phyloP scores from a whole-genome alignment of 106 monocot genomes.

The Phalaenopsis aphrodite region DNA sequence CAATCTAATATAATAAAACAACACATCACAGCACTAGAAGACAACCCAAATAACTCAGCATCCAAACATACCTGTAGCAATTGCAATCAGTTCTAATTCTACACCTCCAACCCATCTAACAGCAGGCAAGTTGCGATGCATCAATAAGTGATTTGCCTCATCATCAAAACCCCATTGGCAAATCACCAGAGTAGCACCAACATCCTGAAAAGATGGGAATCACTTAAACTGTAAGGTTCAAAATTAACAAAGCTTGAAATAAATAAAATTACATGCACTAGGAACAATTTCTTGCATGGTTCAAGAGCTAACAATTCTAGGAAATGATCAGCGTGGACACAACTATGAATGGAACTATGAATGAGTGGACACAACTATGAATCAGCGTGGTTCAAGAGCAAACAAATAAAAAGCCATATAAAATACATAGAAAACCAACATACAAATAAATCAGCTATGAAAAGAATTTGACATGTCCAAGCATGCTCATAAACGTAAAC shows the following conservation, averaged over 20 bases:
- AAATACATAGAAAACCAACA: too few species aligned
- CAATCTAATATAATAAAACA: not conserved
- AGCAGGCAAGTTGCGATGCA: conserved; percentile 96
- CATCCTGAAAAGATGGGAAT: conserved; percentile 53
- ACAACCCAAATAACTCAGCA: not conserved
- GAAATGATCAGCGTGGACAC: not conserved
- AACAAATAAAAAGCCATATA: not conserved
- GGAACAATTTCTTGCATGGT: not conserved
- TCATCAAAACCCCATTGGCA: conserved; percentile 99
- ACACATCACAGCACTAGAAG: not conserved
- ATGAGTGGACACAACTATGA: not conserved
- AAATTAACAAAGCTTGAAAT: not conserved
- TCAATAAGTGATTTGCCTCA: conserved; percentile 97
- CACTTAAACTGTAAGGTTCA: not conserved
- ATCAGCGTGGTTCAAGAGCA: too few species aligned
- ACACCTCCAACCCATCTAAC: conserved; percentile 99
- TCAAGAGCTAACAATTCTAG: not conserved
- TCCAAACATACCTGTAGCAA: conserved; percentile 70
- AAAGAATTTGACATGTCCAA: too few species aligned
- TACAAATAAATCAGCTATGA: too few species aligned
- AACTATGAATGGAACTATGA: not conserved
- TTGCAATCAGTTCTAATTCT: conserved; percentile 96
- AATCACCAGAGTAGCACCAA: conserved; percentile 93
- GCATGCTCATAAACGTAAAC: too few species aligned
- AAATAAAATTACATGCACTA: not conserved